Evolutionary conservation across 2,329 filamentous ascomycete genomes (phyloP).

Genomic region (Davidsoniella eucalypti): DNA sequence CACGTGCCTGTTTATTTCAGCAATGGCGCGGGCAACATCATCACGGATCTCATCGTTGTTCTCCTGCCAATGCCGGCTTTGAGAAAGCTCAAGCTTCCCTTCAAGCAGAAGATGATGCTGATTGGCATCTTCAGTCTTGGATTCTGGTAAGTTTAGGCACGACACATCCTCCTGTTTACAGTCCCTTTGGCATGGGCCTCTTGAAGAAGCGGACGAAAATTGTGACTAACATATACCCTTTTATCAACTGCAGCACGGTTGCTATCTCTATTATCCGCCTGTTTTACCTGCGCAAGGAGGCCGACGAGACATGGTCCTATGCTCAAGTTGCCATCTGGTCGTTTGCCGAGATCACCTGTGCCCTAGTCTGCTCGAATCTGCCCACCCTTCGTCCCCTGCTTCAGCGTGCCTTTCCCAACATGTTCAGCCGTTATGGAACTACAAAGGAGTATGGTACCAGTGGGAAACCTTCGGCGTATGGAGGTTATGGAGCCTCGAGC

Average conservation of each 20-base stretch:
- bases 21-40: slow-evolving; percentile 21
- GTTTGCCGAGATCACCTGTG: slow-evolving; percentile 24
- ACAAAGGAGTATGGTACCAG: background rate
- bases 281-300: slow-evolving; percentile 18
- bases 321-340: slow-evolving; percentile 21
- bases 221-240: background rate
- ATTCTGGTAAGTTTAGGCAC: slow-evolving; percentile 18
- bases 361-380: slow-evolving; percentile 24
- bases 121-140: slow-evolving; percentile 19
- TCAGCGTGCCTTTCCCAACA: slow-evolving; percentile 7
- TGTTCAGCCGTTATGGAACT: slow-evolving; percentile 4
- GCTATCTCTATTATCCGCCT: slow-evolving; percentile 21
- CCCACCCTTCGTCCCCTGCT: slow-evolving; percentile 22
- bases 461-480: slow-evolving; percentile 1
- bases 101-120: slow-evolving; percentile 18
- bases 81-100: slow-evolving; percentile 20
- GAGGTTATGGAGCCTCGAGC: background rate
- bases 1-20: slow-evolving; percentile 20
- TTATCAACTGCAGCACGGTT: slow-evolving; percentile 17
- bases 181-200: background rate
- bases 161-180: background rate
- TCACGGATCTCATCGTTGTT: slow-evolving; percentile 22
- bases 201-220: background rate
- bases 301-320: slow-evolving; percentile 19
- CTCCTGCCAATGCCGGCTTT: slow-evolving; percentile 24